A percentile compares a stretch with the other conserved stretches of the same genome.
These are phyloP conservation scores for Solanum medicagineum DNA, from an alignment of 257 asterid species.

Conservation along the genomic window DNA sequence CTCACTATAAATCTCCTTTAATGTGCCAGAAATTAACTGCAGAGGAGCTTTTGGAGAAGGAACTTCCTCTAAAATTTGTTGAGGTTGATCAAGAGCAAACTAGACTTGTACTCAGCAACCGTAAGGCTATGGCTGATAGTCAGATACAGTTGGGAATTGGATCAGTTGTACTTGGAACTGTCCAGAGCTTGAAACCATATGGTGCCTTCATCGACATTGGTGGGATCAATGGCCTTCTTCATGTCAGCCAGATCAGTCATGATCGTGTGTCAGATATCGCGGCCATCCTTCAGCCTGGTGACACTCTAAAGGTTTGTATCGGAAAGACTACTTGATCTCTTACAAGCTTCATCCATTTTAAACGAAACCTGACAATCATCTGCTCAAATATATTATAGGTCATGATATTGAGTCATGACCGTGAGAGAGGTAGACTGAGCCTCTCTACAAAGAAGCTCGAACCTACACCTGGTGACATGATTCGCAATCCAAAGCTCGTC, in stretches of 20 bases:
- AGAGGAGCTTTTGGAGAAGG: constrained; percentile 80
- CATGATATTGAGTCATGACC: constrained; percentile 96
- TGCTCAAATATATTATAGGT: constrained; percentile 35
- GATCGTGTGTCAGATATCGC: constrained; percentile 87
- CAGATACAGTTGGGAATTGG: constrained; percentile 97
- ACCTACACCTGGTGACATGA: constrained; percentile 99
- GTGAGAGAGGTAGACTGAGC: constrained; percentile 95
- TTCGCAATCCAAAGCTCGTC: constrained; percentile 88
- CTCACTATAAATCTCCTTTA: neutral
- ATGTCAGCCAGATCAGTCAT: constrained; percentile 92
- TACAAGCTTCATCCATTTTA: neutral
- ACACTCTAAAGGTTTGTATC: constrained; percentile 60
- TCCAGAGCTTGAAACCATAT: constrained; percentile 91
- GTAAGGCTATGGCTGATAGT: constrained; percentile 93
- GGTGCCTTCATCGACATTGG: constrained; percentile 98
- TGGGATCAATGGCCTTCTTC: constrained; percentile 87
- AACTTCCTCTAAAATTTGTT: constrained; percentile 76
- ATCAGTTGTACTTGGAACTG: constrained; percentile 82
- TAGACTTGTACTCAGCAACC: constrained; percentile 82
- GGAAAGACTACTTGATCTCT: neutral
- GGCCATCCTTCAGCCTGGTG: constrained; percentile 91
- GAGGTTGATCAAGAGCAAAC: constrained; percentile 87
- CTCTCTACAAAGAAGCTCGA: constrained; percentile 95
- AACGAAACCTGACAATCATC: neutral
- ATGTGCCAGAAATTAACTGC: constrained; percentile 64